These are phyloP conservation scores for Talaromyces atroroseus DNA, from an alignment of 2,329 filamentous ascomycete genomes.

Conservation along the genomic window DNA sequence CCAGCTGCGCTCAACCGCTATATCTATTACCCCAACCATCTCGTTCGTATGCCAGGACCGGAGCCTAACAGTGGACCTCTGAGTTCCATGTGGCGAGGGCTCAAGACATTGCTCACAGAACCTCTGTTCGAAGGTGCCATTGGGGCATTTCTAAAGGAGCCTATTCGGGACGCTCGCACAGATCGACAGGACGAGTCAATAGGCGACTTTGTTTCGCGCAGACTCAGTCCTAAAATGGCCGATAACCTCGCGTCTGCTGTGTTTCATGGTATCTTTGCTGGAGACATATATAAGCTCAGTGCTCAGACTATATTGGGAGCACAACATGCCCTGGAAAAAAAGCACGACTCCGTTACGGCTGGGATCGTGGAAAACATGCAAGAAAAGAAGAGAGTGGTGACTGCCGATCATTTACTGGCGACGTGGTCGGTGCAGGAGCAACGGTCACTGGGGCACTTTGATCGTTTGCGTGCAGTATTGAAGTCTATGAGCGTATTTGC, in stretches of 20 bases:
- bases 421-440: constrained; percentile 14
- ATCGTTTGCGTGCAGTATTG: constrained; percentile 16
- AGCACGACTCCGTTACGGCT: constrained; percentile 17
- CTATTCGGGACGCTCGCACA: constrained; percentile 15
- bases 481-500: constrained; percentile 35
- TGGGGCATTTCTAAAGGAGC: constrained; percentile 28
- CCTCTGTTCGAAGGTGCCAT: constrained; percentile 51
- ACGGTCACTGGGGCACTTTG: constrained; percentile 17
- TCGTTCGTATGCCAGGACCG: constrained; percentile 58
- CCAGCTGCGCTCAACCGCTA: constrained; percentile 62
- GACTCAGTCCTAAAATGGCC: constrained; percentile 52
- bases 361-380: constrained; percentile 15
- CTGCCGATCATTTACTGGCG: constrained; percentile 26
- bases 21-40: constrained; percentile 81
- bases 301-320: constrained; percentile 57
- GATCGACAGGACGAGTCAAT: constrained; percentile 61
- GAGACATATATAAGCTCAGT: constrained; percentile 77
- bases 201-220: constrained; percentile 57
- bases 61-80: constrained; percentile 20
- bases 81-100: constrained; percentile 22
- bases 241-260: constrained; percentile 71
- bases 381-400: constrained; percentile 11
- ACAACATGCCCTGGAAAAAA: constrained; percentile 45
- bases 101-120: constrained; percentile 42
- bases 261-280: constrained; percentile 87